Evolutionary conservation across 2,329 filamentous ascomycete species (phyloP).

Genomic region (Scleromitrula shiraiana): DNA sequence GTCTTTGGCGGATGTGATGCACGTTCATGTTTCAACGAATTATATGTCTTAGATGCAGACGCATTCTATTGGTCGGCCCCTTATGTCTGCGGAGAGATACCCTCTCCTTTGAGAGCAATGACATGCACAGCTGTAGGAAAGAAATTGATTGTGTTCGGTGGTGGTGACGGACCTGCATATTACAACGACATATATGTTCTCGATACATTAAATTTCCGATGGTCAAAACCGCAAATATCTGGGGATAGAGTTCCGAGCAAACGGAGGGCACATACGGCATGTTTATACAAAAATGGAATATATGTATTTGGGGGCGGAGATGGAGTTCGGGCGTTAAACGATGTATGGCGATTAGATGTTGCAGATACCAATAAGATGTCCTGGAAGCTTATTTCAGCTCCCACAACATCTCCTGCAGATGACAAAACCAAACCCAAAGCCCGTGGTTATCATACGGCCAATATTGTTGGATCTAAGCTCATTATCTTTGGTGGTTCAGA

Average conservation of each 20-base stretch:
- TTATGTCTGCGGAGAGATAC: conserved; percentile 56
- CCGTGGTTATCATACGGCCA: conserved; percentile 63
- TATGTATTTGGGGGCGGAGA: conserved; percentile 67
- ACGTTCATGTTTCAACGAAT: conserved; percentile 58
- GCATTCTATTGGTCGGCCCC: conserved; percentile 62
- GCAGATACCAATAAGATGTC: conserved; percentile 58
- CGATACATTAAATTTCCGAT: conserved; percentile 62
- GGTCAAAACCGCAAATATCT: conserved; percentile 51
- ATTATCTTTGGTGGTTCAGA: conserved; percentile 65
- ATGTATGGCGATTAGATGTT: conserved; percentile 66
- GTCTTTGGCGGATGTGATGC: conserved; percentile 63
- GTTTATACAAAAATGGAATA: conserved; percentile 61
- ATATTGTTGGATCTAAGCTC: conserved; percentile 64
- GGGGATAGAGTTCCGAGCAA: conserved; percentile 52
- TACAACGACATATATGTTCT: conserved; percentile 66
- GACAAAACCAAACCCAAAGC: conserved; percentile 48
- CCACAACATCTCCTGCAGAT: conserved; percentile 34
- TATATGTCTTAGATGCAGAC: conserved; percentile 63
- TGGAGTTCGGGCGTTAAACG: conserved; percentile 61
- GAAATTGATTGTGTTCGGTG: conserved; percentile 62
- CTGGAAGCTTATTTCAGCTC: conserved; percentile 54
- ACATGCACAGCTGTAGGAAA: conserved; percentile 64
- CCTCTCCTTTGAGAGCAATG: conserved; percentile 60
- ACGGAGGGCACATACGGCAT: conserved; percentile 61
- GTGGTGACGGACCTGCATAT: conserved; percentile 61